phyloP scores from a whole-genome alignment of 2,329 filamentous ascomycete genomes.

The Thelonectria blattea region DNA sequence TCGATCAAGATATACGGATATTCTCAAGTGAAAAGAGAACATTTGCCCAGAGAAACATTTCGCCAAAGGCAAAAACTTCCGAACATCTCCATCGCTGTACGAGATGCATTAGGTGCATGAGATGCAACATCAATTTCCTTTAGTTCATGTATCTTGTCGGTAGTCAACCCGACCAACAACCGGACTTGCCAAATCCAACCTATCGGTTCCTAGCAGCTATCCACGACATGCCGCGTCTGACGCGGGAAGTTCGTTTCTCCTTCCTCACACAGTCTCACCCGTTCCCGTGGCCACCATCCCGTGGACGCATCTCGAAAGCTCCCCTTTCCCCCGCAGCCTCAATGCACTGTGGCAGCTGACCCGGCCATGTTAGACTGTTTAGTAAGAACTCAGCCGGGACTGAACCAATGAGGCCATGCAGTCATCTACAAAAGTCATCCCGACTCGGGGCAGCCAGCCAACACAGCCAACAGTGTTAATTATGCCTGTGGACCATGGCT shows the following conservation, averaged over 20 bases:
- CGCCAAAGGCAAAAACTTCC: too few relatives aligned
- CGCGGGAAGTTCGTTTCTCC: background rate
- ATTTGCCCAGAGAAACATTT: too few relatives aligned
- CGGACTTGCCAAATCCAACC: background rate
- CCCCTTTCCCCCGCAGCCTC: too few relatives aligned
- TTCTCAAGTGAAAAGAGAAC: too few relatives aligned
- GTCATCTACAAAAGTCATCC: too few relatives aligned
- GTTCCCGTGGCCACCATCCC: background rate
- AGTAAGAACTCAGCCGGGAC: background rate
- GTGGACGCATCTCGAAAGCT: too few relatives aligned
- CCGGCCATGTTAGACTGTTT: too few relatives aligned
- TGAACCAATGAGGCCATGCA: background rate
- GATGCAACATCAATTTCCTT: background rate
- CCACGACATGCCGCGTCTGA: background rate
- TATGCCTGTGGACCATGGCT: background rate
- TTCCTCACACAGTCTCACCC: background rate
- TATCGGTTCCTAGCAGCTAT: background rate
- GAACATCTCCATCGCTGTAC: background rate
- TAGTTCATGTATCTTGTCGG: background rate
- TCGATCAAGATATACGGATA: background rate
- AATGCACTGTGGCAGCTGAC: too few relatives aligned
- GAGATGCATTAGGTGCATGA: background rate
- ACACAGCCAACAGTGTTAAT: background rate
- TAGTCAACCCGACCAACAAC: background rate
- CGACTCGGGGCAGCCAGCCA: too few relatives aligned